phyloP scores from a whole-genome alignment of 306 rosid genomes.

The Luffa aegyptiaca region DNA sequence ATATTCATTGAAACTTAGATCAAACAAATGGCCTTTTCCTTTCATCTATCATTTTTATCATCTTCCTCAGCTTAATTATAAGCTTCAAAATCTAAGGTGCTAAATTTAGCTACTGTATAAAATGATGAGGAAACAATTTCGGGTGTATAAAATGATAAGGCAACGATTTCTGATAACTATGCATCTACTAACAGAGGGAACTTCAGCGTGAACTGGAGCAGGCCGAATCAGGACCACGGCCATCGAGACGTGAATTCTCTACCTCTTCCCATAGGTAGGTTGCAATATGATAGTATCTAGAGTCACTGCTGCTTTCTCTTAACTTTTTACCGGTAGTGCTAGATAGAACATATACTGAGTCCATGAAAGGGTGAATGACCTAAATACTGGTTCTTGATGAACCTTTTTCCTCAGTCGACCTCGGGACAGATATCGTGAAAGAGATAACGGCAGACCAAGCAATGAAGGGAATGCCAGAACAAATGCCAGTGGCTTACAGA shows the following conservation, averaged over 20 bases:
- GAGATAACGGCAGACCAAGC: slow-evolving; percentile 75
- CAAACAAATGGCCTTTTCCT: not conserved
- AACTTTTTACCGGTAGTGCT: not conserved
- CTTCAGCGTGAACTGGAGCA: slow-evolving; percentile 89
- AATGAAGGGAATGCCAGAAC: slow-evolving; percentile 61
- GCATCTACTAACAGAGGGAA: slow-evolving; percentile 53
- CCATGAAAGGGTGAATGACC: not conserved
- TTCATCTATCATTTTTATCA: not conserved
- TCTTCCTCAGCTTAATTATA: not conserved
- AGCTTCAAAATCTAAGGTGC: not conserved
- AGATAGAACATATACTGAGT: not conserved
- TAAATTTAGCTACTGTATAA: not conserved
- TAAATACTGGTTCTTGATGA: not conserved
- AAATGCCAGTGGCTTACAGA: slow-evolving; percentile 42
- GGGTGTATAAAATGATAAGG: not conserved
- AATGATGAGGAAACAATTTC: not conserved
- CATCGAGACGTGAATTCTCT: slow-evolving; percentile 73
- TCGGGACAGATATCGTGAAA: slow-evolving; percentile 83
- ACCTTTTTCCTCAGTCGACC: slow-evolving; percentile 42
- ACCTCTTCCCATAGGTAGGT: slow-evolving; percentile 65
- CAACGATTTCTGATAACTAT: slow-evolving; percentile 8
- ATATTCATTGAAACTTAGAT: not conserved
- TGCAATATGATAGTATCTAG: slow-evolving; percentile 3
- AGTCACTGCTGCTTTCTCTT: not conserved
- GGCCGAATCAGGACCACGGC: slow-evolving; percentile 76